phyloP scores from a whole-genome alignment of 139 green algal species.

The Chlorella sp. region DNA sequence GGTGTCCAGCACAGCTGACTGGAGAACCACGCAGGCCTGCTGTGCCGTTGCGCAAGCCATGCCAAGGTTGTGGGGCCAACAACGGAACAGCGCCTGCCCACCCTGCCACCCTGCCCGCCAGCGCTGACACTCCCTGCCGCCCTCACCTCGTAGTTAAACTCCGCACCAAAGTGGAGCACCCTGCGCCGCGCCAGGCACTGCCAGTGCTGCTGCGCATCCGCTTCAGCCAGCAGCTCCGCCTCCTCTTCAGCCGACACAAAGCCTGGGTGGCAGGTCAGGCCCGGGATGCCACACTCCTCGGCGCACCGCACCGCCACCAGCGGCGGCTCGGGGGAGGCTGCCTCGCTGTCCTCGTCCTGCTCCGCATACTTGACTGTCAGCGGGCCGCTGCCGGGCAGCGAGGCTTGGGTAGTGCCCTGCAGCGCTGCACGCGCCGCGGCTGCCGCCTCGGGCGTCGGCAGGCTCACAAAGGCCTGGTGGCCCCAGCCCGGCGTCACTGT shows the following conservation, averaged over 20 bases:
- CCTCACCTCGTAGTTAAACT: conserved; percentile 73
- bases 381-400: conserved; percentile 14
- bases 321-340: neutral
- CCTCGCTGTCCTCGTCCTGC: neutral
- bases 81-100: neutral
- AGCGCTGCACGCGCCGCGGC: conserved; percentile 38
- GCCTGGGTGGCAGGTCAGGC: conserved; percentile 64
- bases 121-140: no score
- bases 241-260: conserved; percentile 76
- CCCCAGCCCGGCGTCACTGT: conserved; percentile 1
- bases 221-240: conserved; percentile 60
- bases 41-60: neutral
- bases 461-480: conserved; percentile 50
- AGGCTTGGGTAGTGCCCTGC: conserved; percentile 17
- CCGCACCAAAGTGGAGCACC: conserved; percentile 91
- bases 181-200: conserved; percentile 75
- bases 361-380: conserved; percentile 46
- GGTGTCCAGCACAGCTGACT: neutral
- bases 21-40: neutral
- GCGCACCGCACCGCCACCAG: conserved; percentile 16
- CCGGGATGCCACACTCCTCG: conserved; percentile 62
- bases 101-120: neutral
- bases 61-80: neutral
- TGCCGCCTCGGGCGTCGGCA: conserved; percentile 31
- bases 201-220: conserved; percentile 64